Evolutionary conservation across 495 filamentous ascomycete genomes (phyloP), one percentile per base, ranked within the genome.

Genomic region (Platismatia glauca): DNA sequence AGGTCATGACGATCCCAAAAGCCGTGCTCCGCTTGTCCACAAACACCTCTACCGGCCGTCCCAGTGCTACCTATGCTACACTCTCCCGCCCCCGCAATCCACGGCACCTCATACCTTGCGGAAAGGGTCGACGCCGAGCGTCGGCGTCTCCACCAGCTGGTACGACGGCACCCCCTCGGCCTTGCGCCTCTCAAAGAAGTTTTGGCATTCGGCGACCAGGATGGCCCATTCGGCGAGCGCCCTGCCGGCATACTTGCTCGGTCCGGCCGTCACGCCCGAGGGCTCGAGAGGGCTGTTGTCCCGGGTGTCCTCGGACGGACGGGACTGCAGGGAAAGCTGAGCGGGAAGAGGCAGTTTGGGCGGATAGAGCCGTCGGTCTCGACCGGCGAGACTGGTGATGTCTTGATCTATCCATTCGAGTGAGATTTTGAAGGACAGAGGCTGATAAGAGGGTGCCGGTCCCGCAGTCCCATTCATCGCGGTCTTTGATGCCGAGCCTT

Each of bases 161-260:
- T 93, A 80, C 9, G 75, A 76, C 12, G 89, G 84, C 18, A 95
- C 88, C 55, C 94, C 94, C 73, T 98, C 94, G 44, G 85, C 85
- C 64, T 86, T 87, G 62, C 94, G 81, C 34, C 93, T 81, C 35
- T 96, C 89, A 55, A 93, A 89, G 73, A 98, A 98, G 69, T 85
- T 90, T 71, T 97, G 91, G 75, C 87, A 92, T 72, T 98, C 94
- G 31, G 80, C 79, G 11, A 97, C 86, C 41, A 97, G 82, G 27
- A 89, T 74, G 18, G 84, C 78, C 94, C 94, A 98, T 73, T 98
- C 94, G 2, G 93, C 91, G 57, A 98, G 79, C 2, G 94, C 91
- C 53, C 93, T 83, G 3, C 94, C 94, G 9, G 85, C 79, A 73
- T 98, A 97, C 65, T 86, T 89, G 62, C 81, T 83, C 33, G 77